These are phyloP conservation scores for Colletotrichum ledebouriae DNA, from an alignment of 2,329 filamentous ascomycete genomes.

Conservation along the genomic window DNA sequence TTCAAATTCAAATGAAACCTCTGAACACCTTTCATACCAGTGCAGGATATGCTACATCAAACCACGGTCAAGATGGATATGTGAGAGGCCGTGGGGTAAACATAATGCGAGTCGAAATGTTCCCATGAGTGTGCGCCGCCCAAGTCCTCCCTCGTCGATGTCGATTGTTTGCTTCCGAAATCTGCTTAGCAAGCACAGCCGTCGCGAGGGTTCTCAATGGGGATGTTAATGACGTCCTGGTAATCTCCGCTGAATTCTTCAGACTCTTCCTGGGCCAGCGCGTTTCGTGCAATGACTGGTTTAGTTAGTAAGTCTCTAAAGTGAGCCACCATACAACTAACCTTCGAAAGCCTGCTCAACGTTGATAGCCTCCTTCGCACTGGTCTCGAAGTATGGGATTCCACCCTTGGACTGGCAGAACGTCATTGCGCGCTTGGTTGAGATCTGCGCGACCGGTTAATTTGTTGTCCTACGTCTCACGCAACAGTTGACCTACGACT, in stretches of 20 bases:
- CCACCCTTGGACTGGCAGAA: slow-evolving; percentile 98
- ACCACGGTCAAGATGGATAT: slow-evolving; percentile 41
- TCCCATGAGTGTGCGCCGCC: slow-evolving; percentile 28
- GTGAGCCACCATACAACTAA: slow-evolving; percentile 49
- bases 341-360: slow-evolving; percentile 86
- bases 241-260: slow-evolving; percentile 98
- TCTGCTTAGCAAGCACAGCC: slow-evolving; percentile 86
- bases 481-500: slow-evolving; percentile 69
- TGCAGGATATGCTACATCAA: slow-evolving; percentile 45
- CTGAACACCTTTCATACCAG: slow-evolving; percentile 42
- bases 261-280: slow-evolving; percentile 94
- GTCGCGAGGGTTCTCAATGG: slow-evolving; percentile 92
- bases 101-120: slow-evolving; percentile 33
- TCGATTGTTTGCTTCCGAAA: slow-evolving; percentile 23
- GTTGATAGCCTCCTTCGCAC: slow-evolving; percentile 98
- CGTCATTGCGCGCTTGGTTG: slow-evolving; percentile 93
- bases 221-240: slow-evolving; percentile 97
- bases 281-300: slow-evolving; percentile 93
- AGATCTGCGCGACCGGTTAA: slow-evolving; percentile 71
- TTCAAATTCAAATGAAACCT: slow-evolving; percentile 40
- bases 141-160: slow-evolving; percentile 16
- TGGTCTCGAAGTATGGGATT: slow-evolving; percentile 99
- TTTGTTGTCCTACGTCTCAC: not conserved
- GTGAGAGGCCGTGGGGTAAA: slow-evolving; percentile 38
- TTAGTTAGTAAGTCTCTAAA: slow-evolving; percentile 39